These are phyloP conservation scores for Astragalus membranaceus DNA, from an alignment of 306 rosid genomes.

Conservation along the genomic window DNA sequence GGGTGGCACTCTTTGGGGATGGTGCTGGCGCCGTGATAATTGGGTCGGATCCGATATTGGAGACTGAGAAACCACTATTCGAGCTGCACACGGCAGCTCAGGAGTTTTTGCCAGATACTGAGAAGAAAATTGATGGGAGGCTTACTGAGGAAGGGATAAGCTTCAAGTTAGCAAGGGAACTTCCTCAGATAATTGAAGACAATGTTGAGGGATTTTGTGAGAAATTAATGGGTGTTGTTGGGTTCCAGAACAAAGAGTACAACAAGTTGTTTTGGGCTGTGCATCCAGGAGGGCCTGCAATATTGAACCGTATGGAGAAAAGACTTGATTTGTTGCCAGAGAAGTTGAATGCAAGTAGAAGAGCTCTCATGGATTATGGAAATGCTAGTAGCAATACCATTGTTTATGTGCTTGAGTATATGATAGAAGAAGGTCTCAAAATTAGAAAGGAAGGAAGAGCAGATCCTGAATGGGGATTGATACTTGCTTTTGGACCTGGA, in stretches of 20 bases:
- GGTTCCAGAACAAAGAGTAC: slow-evolving; percentile 43
- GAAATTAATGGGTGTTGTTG: slow-evolving; percentile 38
- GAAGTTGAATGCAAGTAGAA: slow-evolving; percentile 67
- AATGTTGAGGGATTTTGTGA: slow-evolving; percentile 71
- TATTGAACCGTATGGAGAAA: slow-evolving; percentile 73
- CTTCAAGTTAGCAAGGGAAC: slow-evolving; percentile 73
- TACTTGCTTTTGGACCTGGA: slow-evolving; percentile 94
- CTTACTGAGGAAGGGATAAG: slow-evolving; percentile 87
- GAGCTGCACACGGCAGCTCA: slow-evolving; percentile 84
- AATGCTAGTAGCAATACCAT: slow-evolving; percentile 87
- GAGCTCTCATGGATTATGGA: slow-evolving; percentile 80
- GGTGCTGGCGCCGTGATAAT: slow-evolving; percentile 86
- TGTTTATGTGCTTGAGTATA: slow-evolving; percentile 79
- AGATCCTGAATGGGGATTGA: slow-evolving; percentile 68
- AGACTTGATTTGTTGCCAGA: slow-evolving; percentile 68
- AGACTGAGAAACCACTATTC: slow-evolving; percentile 57
- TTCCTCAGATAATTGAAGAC: slow-evolving; percentile 83
- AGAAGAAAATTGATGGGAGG: slow-evolving; percentile 78
- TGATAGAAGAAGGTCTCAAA: slow-evolving; percentile 62
- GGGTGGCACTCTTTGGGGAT: slow-evolving; percentile 87
- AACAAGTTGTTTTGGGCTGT: slow-evolving; percentile 83
- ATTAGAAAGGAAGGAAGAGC: slow-evolving; percentile 34
- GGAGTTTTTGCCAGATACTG: slow-evolving; percentile 61
- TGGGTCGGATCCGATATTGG: slow-evolving; percentile 50
- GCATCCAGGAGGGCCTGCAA: slow-evolving; percentile 92